Base-by-base conservation (phyloP, 192 early-diverging fungal genomes). In the Umbelopsis vinacea region DNA sequence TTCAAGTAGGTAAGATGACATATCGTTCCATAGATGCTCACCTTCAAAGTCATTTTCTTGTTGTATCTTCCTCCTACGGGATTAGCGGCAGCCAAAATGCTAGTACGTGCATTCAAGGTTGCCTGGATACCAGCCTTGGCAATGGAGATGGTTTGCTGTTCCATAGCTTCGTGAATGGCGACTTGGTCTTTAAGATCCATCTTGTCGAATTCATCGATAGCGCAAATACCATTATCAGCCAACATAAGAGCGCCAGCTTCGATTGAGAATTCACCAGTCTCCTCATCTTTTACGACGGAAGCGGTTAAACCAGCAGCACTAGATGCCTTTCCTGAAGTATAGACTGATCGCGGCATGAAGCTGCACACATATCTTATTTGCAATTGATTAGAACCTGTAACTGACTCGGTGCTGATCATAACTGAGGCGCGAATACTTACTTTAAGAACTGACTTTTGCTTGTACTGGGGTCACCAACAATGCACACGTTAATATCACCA, bases 101-200 rank as follows among this genome's bases (percentile, higher is more conserved):
- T 94, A 8, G 96, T 95, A 52, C 96, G 90, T 4, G 96, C 96
- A 78, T 96, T 98, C 60, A 98, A 83, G 35, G 93, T 94, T 37
- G 95, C 94, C 72, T 98, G 96, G 74, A 97, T 96, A 48, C 96
- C 95, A 40, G 96, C 96, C 79, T 98, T 98, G 54, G 96, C 93
- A 73, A 98, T 97, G 14, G 90, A 90, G 68, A 97, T 99, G 9
- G 96, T 99, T 80, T 99, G 97, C 85, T 99, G 97, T 81, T 98
- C 96, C 97, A 99, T 99, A 11, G 96, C 97, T 83, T 99, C 97
- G 88, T 99, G 97, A 85, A 99, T 99, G 33, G 97, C 96, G n/a
- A 98, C 96, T 79, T 97, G 96, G 83, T 99, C 97, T 50, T 83
- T 84, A 10, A 95, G 74, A 52, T 97, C 95, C 97, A 99, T 99